Evolutionary conservation across 495 filamentous ascomycete species (phyloP).

Genomic region (Penicillium verhagenii): DNA sequence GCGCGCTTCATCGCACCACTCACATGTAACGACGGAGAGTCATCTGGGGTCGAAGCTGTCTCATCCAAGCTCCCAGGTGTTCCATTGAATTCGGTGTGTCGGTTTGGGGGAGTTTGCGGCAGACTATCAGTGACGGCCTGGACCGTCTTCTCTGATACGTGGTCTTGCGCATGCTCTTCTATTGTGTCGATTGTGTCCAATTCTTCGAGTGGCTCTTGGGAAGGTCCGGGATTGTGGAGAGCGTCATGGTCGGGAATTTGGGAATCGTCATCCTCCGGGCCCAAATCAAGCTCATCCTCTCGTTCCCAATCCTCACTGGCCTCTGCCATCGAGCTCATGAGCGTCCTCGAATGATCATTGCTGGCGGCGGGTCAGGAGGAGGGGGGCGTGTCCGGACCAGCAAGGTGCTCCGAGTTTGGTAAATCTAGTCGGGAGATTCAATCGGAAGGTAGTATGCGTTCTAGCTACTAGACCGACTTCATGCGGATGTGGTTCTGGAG

Average conservation of each 20-base stretch:
- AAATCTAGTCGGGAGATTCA: background rate
- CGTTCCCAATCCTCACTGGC: slow-evolving; percentile 44
- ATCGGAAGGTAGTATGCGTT: background rate
- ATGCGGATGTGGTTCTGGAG: background rate
- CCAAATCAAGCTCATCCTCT: slow-evolving; percentile 51
- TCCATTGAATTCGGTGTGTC: slow-evolving; percentile 17
- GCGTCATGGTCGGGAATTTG: slow-evolving; percentile 24
- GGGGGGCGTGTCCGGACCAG: slow-evolving; percentile 11
- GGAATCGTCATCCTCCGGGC: slow-evolving; percentile 33
- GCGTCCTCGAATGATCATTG: slow-evolving; percentile 47
- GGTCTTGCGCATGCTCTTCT: slow-evolving; percentile 25
- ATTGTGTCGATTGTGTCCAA: slow-evolving; percentile 24
- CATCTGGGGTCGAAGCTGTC: slow-evolving; percentile 74
- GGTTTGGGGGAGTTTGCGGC: slow-evolving; percentile 27
- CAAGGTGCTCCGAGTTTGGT: slow-evolving; percentile 1
- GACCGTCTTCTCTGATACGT: slow-evolving; percentile 20
- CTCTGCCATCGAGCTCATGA: slow-evolving; percentile 54
- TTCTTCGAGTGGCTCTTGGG: slow-evolving; percentile 22
- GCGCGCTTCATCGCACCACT: slow-evolving; percentile 21
- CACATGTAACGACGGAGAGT: slow-evolving; percentile 87
- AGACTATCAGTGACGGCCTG: slow-evolving; percentile 10
- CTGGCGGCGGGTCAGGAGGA: slow-evolving; percentile 22
- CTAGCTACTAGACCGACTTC: background rate
- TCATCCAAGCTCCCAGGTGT: slow-evolving; percentile 42
- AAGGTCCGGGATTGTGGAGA: slow-evolving; percentile 17